Percentiles rank a stretch among this genome's conserved stretches.
Evolutionary conservation across 768 basidiomycete species (phyloP).

Genomic region (Mycena indigotica): DNA sequence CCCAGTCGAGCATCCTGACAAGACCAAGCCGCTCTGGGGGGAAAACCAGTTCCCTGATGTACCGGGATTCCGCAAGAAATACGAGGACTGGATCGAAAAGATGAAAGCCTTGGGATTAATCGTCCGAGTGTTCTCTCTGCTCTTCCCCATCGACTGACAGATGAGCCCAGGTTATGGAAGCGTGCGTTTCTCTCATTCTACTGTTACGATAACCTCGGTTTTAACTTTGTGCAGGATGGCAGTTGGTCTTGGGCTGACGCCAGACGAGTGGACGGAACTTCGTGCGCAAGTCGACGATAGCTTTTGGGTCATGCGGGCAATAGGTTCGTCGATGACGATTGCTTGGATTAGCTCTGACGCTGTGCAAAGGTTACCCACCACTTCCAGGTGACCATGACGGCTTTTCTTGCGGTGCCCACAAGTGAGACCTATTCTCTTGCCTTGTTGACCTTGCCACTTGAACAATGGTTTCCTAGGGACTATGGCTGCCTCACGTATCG

Average conservation of each 20-base stretch:
- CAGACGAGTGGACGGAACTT: slow-evolving; percentile 69
- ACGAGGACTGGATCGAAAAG: slow-evolving; percentile 77
- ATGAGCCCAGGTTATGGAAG: slow-evolving; percentile 65
- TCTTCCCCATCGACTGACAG: neutral
- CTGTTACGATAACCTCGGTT: neutral
- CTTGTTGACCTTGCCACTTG: neutral
- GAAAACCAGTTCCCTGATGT: slow-evolving; percentile 83
- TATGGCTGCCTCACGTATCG: slow-evolving; percentile 85
- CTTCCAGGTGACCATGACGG: slow-evolving; percentile 79
- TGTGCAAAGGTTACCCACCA: slow-evolving; percentile 70
- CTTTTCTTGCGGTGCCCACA: slow-evolving; percentile 89
- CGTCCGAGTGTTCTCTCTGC: slow-evolving; percentile 16
- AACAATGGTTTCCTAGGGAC: slow-evolving; percentile 52
- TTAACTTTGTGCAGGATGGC: slow-evolving; percentile 66
- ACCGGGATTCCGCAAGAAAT: slow-evolving; percentile 61
- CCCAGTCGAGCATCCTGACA: slow-evolving; percentile 71
- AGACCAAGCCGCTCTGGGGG: slow-evolving; percentile 73
- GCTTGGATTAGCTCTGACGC: neutral
- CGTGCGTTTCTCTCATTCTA: slow-evolving; percentile 50
- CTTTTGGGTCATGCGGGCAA: slow-evolving; percentile 88
- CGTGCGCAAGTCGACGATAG: slow-evolving; percentile 74
- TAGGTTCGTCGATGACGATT: slow-evolving; percentile 65
- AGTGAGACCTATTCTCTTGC: slow-evolving; percentile 43
- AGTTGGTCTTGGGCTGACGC: slow-evolving; percentile 71
- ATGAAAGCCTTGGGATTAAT: slow-evolving; percentile 83